Evolutionary conservation across 2,329 filamentous ascomycete genomes (phyloP).

Genomic region (Ceratocystis diversiconidia): DNA sequence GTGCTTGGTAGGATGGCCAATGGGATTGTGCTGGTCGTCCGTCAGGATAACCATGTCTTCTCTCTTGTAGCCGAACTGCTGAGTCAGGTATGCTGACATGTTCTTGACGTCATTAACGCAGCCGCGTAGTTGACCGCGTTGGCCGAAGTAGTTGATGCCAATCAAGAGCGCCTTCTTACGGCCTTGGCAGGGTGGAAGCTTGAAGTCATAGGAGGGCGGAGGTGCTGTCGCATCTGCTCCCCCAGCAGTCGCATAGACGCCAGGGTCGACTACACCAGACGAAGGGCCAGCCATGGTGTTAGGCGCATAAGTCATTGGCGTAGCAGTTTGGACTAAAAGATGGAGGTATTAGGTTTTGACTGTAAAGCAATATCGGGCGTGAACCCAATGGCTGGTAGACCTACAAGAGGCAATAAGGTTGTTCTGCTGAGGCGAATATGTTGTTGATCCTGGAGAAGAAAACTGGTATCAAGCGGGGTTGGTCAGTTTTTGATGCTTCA

Average conservation of each 20-base stretch:
- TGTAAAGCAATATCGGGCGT: background rate
- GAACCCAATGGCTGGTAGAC: background rate
- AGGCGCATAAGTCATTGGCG: background rate
- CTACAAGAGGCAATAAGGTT: background rate
- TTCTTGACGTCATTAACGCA: conserved; percentile 98
- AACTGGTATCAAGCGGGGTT: background rate
- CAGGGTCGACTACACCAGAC: conserved; percentile 48
- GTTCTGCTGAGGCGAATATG: conserved; percentile 12
- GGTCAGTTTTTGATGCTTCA: background rate
- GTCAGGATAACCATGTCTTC: conserved; percentile 97
- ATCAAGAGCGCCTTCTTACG: conserved; percentile 79
- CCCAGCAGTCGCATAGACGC: conserved; percentile 20
- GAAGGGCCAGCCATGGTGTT: background rate
- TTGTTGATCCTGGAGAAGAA: conserved; percentile 2
- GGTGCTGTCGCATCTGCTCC: conserved; percentile 43
- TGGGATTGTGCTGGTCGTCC: conserved; percentile 91
- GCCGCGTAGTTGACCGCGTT: conserved; percentile 76
- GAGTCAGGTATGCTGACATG: conserved; percentile 81
- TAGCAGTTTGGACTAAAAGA: background rate
- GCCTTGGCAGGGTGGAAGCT: conserved; percentile 51
- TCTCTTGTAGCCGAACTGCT: conserved; percentile 80
- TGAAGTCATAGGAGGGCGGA: conserved; percentile 1
- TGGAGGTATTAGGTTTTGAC: conserved; percentile 27
- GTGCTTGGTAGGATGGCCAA: conserved; percentile 91
- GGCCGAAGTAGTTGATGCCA: conserved; percentile 93